Conservation (phyloP, 2,329 filamentous ascomycete genomes). For the Microdochium nivale region DNA sequence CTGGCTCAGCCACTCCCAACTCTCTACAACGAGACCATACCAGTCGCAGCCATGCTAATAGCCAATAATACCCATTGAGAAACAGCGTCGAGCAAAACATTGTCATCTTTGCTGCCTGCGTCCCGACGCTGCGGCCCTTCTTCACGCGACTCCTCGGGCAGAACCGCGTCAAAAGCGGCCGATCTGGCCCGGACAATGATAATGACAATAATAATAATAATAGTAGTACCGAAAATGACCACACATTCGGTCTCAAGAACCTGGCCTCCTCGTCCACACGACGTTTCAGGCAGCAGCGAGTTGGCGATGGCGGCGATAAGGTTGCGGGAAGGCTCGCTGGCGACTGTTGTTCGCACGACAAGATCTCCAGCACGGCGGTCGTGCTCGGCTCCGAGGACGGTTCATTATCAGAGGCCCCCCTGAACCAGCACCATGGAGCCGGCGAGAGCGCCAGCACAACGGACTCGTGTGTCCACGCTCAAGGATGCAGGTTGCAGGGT, state of each 20-base stretch:
- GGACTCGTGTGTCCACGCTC: not conserved
- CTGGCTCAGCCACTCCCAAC: not conserved
- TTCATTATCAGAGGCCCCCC: not conserved
- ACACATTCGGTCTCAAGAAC: not conserved
- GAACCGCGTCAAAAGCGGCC: not conserved
- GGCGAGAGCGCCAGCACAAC: not conserved
- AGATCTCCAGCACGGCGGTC: not conserved
- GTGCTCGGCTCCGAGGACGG: not conserved
- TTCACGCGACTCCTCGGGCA: slow-evolving; percentile 5
- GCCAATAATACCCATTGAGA: not conserved
- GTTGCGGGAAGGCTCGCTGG: too few relatives aligned
- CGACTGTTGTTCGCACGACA: too few relatives aligned
- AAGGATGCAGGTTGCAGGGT: not conserved
- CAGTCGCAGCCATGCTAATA: too few relatives aligned
- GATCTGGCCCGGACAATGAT: not conserved
- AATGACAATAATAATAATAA: not conserved
- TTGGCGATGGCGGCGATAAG: not conserved
- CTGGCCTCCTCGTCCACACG: not conserved
- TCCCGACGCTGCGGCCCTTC: slow-evolving; percentile 16
- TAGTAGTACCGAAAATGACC: not conserved
- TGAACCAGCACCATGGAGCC: not conserved
- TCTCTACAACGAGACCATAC: not conserved
- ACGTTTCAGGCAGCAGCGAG: not conserved
- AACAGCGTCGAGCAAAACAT: slow-evolving; percentile 17
- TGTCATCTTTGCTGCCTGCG: slow-evolving; percentile 18